These are phyloP conservation scores for Sporothrix mexicana DNA, from an alignment of 2,329 filamentous ascomycete species.

Conservation along the genomic window DNA sequence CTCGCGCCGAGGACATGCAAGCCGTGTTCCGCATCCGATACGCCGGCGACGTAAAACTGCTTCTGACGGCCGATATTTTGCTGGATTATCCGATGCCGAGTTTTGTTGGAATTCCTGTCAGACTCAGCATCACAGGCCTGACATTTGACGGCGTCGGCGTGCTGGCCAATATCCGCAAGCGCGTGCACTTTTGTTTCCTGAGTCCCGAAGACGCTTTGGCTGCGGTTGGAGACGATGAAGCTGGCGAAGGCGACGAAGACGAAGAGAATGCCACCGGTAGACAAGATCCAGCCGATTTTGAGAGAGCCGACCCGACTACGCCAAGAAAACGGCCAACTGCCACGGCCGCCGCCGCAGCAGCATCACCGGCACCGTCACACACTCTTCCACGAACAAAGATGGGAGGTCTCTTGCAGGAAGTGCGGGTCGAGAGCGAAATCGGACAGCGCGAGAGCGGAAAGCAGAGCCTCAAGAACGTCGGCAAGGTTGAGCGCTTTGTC, in stretches of 20 bases:
- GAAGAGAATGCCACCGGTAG: background rate
- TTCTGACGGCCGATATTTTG: conserved; percentile 91
- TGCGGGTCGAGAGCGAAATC: conserved; percentile 96
- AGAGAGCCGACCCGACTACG: background rate
- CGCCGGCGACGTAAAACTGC: conserved; percentile 82
- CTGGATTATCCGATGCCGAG: conserved; percentile 98
- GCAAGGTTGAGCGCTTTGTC: conserved; percentile 97
- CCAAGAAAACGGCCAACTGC: conserved; percentile 38
- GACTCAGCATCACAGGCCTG: conserved; percentile 91
- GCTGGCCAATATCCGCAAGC: conserved; percentile 85
- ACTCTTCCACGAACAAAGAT: conserved; percentile 48
- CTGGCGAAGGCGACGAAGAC: conserved; percentile 39
- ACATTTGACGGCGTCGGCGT: conserved; percentile 96
- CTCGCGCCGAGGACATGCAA: conserved; percentile 84
- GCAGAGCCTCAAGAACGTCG: conserved; percentile 96
- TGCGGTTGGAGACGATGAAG: conserved; percentile 62
- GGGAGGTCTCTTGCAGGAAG: conserved; percentile 85
- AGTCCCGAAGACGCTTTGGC: conserved; percentile 88
- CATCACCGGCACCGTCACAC: conserved; percentile 26
- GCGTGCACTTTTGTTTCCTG: conserved; percentile 92
- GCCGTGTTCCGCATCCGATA: conserved; percentile 92
- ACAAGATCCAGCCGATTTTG: background rate
- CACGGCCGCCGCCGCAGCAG: conserved; percentile 34
- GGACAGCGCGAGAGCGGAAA: conserved; percentile 89
- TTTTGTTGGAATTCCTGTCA: conserved; percentile 93